Base-by-base conservation (phyloP, 2,329 filamentous ascomycete species). In the Xylaria sp. region DNA sequence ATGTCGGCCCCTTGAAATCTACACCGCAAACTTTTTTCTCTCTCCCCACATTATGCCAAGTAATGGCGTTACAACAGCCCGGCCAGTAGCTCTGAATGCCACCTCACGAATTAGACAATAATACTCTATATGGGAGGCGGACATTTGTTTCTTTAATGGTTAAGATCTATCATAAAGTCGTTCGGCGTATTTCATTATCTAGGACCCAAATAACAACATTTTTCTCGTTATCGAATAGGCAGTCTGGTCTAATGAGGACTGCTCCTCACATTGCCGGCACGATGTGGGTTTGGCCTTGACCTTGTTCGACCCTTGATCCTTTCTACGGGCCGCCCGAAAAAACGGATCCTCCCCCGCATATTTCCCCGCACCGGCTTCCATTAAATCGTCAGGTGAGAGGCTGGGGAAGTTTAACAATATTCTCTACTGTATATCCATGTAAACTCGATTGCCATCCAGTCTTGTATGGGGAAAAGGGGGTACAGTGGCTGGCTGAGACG, bases 391-490 rank as follows among this genome's bases (percentile, higher is more conserved):
- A 59, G 57, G 60, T 57, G 20, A 48, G 39, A 46, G 60, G 57
- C 52, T 68, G 66, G 66, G 61, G 62, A 59, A 60, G 39, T 13
- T 61, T 28, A 57, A 62, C 32, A 43, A 57, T 50, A 65, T 67
- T 60, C 58, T 58, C 45, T 46, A 52, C 20, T 15, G 36, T 13
- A 10, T 50, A 9, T 36, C 25, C 25, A 36, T 30, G 50, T 25
- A 12, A n/a, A 36, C 7, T n/a, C 10, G 25, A 23, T 53, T 32
- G 28, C 23, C 13, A 15, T n/a, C 28, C 15, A 28, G 52, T 57
- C 46, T 32, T 52, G 23, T 55, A n/a, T n/a, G 41, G 23, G 56
- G 45, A 59, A n/a, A 43, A 43, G 10, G 39, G n/a, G 15, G 45
- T 48, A 36, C 59, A 32, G 25, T 48, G 55, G 36, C 46, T 43